These are phyloP conservation scores for Zalaria sp. DNA, from an alignment of 2,329 filamentous ascomycete species.

Conservation along the genomic window DNA sequence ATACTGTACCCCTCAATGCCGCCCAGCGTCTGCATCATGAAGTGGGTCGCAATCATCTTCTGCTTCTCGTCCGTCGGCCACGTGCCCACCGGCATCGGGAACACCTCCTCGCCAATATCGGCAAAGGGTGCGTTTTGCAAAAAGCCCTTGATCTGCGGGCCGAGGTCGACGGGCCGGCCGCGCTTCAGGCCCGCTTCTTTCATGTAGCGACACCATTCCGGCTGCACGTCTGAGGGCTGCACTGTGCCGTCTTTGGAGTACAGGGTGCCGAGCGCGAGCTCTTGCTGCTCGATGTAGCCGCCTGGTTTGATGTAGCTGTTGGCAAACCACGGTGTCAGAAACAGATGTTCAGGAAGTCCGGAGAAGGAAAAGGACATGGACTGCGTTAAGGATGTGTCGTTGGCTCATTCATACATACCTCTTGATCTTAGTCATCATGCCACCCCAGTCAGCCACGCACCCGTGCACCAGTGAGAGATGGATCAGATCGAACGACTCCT, in stretches of 20 bases:
- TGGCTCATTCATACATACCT: neutral
- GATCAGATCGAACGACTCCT: conserved; percentile 11
- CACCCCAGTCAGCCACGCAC: conserved; percentile 9
- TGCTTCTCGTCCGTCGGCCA: conserved; percentile 9
- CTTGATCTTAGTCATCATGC: conserved; percentile 8
- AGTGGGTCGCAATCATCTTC: conserved; percentile 9
- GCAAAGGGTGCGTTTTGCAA: conserved; percentile 6
- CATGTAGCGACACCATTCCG: conserved; percentile 8
- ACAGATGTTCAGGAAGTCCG: neutral
- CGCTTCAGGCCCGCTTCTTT: conserved; percentile 8
- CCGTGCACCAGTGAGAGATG: conserved; percentile 13
- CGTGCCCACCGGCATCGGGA: conserved; percentile 8
- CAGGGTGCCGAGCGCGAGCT: conserved; percentile 11
- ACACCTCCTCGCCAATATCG: conserved; percentile 5
- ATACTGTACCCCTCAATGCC: conserved; percentile 16
- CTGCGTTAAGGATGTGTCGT: neutral
- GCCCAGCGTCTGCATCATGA: conserved; percentile 13
- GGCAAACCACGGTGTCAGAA: neutral
- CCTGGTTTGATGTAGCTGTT: conserved; percentile 13
- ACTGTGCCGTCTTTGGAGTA: conserved; percentile 7
- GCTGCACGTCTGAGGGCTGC: conserved; percentile 5
- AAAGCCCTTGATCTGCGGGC: conserved; percentile 7
- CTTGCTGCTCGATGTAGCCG: conserved; percentile 19
- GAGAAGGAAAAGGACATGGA: neutral
- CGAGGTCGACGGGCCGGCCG: conserved; percentile 8